Evolutionary conservation across 192 early-diverging fungal species (phyloP).

Genomic region (Backusella sp.): DNA sequence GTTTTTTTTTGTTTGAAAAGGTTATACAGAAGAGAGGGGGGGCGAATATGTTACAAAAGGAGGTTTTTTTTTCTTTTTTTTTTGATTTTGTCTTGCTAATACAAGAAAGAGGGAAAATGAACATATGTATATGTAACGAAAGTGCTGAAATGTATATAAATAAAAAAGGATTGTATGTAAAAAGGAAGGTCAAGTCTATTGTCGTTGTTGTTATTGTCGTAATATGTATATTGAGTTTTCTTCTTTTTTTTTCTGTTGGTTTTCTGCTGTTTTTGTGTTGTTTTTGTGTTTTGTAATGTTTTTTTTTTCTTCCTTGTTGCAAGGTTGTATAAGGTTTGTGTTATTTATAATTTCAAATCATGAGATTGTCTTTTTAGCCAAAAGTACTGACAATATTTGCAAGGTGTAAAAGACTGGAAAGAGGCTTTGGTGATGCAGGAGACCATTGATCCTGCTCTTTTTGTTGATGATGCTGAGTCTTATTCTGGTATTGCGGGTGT

Average conservation of each 20-base stretch:
- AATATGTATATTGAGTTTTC: not conserved
- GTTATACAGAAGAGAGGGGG: not conserved
- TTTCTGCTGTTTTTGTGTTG: not conserved
- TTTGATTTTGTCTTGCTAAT: not conserved
- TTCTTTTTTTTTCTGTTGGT: not conserved
- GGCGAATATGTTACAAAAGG: not conserved
- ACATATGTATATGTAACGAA: not conserved
- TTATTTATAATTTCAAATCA: not conserved
- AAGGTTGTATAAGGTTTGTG: too few relatives aligned
- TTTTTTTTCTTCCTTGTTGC: too few relatives aligned
- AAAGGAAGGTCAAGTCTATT: not conserved
- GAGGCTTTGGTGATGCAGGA: conserved; percentile 4
- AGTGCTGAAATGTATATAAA: not conserved
- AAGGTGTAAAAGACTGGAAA: conserved; percentile 12
- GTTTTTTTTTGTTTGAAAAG: conserved; percentile 10
- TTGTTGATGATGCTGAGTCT: conserved; percentile 8
- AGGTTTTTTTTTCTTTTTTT: not conserved
- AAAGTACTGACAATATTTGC: conserved; percentile 19
- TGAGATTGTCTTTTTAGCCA: conserved; percentile 4
- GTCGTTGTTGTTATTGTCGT: not conserved
- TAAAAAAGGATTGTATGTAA: not conserved
- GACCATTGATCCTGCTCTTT: conserved; percentile 6
- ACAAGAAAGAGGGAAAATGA: not conserved
- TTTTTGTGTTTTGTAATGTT: not conserved
- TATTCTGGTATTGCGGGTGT: not conserved